Evolutionary conservation across 768 basidiomycete genomes (phyloP).

Genomic region (Agrocybe pediades): DNA sequence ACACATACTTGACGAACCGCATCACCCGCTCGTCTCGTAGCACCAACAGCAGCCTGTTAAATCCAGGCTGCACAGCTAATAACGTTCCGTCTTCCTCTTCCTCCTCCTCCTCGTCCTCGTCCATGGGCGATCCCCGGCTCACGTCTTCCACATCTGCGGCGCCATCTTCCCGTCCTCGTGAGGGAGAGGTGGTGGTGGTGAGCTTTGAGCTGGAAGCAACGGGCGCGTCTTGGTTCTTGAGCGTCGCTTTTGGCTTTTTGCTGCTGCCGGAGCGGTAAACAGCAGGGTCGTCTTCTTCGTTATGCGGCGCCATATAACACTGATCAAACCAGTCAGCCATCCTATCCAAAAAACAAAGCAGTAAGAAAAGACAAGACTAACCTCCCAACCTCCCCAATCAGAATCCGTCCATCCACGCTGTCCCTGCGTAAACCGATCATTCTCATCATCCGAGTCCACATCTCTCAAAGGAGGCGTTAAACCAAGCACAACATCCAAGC

Average conservation of each 20-base stretch:
- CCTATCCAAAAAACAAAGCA: background rate
- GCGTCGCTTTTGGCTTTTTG: conserved; percentile 34
- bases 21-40: conserved; percentile 92
- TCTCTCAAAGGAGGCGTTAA: conserved; percentile 68
- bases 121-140: conserved; percentile 40
- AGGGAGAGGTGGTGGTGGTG: background rate
- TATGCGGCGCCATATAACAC: conserved; percentile 95
- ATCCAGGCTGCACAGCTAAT: conserved; percentile 84
- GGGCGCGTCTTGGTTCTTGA: conserved; percentile 1
- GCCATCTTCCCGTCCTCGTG: background rate
- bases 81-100: conserved; percentile 80
- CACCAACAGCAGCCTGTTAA: conserved; percentile 87
- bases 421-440: conserved; percentile 14
- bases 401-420: conserved; percentile 64
- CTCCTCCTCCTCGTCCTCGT: conserved; percentile 48
- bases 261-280: conserved; percentile 76
- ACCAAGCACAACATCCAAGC: conserved; percentile 85
- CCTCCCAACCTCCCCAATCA: conserved; percentile 95
- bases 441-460: conserved; percentile 26
- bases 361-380: conserved; percentile 29
- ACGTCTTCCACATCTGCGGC: conserved; percentile 29
- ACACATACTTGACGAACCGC: conserved; percentile 94
- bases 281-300: conserved; percentile 94
- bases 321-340: conserved; percentile 27
- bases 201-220: conserved; percentile 7